Evolutionary conservation across 1,284 basidiomycete species (phyloP).

Genomic region (Cryptococcus sp.): DNA sequence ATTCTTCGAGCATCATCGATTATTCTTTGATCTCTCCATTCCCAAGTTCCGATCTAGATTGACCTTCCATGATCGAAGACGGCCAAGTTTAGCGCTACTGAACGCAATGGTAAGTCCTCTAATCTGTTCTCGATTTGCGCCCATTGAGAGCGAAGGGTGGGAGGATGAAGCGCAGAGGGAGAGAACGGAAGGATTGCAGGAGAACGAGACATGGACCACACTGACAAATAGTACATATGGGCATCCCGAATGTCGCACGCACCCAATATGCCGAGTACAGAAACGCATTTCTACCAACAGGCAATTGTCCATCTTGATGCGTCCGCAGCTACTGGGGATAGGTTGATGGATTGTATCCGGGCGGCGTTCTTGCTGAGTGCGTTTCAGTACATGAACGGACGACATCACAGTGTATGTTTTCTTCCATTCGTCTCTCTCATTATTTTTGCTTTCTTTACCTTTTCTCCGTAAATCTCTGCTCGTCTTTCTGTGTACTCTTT

Average conservation of each 20-base stretch:
- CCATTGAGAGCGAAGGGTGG: background rate
- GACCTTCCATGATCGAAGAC: conserved; percentile 34
- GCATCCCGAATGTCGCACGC: conserved; percentile 37
- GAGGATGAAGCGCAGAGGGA: too few species aligned
- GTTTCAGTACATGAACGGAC: conserved; percentile 36
- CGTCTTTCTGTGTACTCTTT: too few species aligned
- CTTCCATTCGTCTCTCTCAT: too few species aligned
- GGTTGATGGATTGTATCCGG: conserved; percentile 38
- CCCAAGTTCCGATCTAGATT: conserved; percentile 40
- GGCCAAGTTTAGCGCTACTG: conserved; percentile 37
- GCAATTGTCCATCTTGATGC: conserved; percentile 32
- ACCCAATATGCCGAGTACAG: conserved; percentile 28
- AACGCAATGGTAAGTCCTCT: conserved; percentile 34
- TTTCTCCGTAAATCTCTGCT: too few species aligned
- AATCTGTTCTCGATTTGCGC: background rate
- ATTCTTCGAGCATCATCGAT: conserved; percentile 33
- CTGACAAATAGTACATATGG: conserved; percentile 36
- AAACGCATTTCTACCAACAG: conserved; percentile 35
- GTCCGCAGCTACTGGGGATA: conserved; percentile 32
- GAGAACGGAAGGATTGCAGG: too few species aligned
- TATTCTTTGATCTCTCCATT: conserved; percentile 45
- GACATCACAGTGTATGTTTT: too few species aligned
- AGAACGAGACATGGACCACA: background rate
- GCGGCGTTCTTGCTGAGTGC: conserved; percentile 38
- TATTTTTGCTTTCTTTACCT: too few species aligned